Evolutionary conservation across 306 rosid genomes (phyloP), one percentile per base, ranked within the genome.

Genomic region (Dicorynia guianensis): DNA sequence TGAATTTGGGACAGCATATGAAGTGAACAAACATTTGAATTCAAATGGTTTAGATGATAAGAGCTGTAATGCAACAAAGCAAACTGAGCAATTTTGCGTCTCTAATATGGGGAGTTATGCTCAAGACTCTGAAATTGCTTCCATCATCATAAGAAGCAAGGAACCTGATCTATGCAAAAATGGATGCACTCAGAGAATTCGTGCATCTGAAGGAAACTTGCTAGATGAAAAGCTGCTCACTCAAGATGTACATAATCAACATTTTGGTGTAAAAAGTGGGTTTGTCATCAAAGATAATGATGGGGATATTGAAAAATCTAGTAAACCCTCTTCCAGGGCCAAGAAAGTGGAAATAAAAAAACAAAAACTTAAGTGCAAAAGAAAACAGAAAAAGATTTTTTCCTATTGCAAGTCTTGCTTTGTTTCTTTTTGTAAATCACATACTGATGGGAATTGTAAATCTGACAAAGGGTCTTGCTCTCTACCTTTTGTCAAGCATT

Each of bases 151-250:
- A 83, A 84, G 87, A 73, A 82, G 68, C 69, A 85, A 83, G 77
- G 83, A 88, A 55, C 83, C 82, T 54, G 89, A 87, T 58, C 82
- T 80, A 48, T 82, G 73, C 76, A 81, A 80, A 72, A 88, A 89
- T 71, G 93, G 96, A 55, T 83, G 89, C 66, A 76, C 89, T 34
- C 97, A 88, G 61, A 83, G 93, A 79, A 79, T 85, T 43, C 86
- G 79, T 77, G 94, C 97, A 33, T 88, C 82, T 38, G 96, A 90
- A 76, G 88, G 91, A 59, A 86, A 70, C 11, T 76, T 82, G 62
- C 44, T 74, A 54, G 83, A 84, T 75, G 83, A 61, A 44, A 78
- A 80, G 53, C 46, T 87, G 59, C 73, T 81, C 60, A 62, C 49
- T 74, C 76, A 30, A 73, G 80, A 67, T 59, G 84, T 59, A 17